phyloP scores from a whole-genome alignment of 148 eudicot genomes.

The Nepenthes mirabilis region DNA sequence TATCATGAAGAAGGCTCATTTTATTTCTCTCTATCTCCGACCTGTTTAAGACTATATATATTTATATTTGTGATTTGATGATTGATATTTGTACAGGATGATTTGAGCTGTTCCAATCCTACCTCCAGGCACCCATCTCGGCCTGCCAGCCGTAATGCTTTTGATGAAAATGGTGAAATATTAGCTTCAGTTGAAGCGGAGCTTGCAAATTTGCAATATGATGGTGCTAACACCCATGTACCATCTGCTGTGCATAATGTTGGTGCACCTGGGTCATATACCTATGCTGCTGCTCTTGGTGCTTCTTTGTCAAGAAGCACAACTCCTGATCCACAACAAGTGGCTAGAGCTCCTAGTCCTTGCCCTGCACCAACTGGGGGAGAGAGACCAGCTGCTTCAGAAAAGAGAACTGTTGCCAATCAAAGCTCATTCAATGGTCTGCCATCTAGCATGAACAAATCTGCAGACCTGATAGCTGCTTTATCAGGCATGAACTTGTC shows the following conservation, averaged over 20 bases:
- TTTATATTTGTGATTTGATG: not conserved
- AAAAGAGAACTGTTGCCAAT: slow-evolving; percentile 37
- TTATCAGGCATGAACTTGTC: slow-evolving; percentile 76
- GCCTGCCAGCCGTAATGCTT: slow-evolving; percentile 83
- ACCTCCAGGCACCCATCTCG: slow-evolving; percentile 75
- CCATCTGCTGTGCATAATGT: slow-evolving; percentile 33
- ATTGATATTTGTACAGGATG: slow-evolving; percentile 36
- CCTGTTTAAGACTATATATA: not conserved
- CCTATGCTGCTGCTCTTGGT: slow-evolving; percentile 90
- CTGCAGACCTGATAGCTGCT: slow-evolving; percentile 57
- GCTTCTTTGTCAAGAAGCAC: slow-evolving; percentile 81
- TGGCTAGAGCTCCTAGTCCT: slow-evolving; percentile 87
- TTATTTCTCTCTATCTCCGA: not conserved
- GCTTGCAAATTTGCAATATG: slow-evolving; percentile 42
- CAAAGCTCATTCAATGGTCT: slow-evolving; percentile 50
- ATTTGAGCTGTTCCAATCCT: slow-evolving; percentile 53
- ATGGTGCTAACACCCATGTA: slow-evolving; percentile 25
- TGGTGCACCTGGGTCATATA: slow-evolving; percentile 45
- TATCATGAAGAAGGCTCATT: no score
- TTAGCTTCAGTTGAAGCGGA: slow-evolving; percentile 57
- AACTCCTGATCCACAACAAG: slow-evolving; percentile 86
- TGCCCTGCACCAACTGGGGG: slow-evolving; percentile 89
- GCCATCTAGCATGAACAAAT: slow-evolving; percentile 33
- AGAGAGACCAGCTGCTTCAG: slow-evolving; percentile 43
- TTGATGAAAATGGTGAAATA: slow-evolving; percentile 43